Evolutionary conservation across 164 flowering plant genomes (phyloP), one percentile per base, ranked within the genome.

Genomic region (Sextonia rubra): DNA sequence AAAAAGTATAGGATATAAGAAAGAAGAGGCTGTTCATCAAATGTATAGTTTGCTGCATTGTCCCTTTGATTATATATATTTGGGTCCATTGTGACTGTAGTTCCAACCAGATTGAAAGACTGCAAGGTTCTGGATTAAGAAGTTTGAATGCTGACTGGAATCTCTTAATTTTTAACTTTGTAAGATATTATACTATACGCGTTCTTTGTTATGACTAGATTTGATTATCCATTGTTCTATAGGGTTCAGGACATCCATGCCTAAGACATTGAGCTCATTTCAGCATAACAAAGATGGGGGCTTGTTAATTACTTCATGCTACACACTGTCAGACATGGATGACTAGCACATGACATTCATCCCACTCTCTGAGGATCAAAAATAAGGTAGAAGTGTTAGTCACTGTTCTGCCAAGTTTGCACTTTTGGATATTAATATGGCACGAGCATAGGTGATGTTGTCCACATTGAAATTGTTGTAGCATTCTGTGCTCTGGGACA

Each of bases 321-420:
- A 83, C 73, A 73, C 99, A 94, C 77, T 91, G 97, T 80, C 97
- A 94, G 73, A 92, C 93, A 52, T 87, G 86, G 89, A 80, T 82
- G 77, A 68, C 85, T 69, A 79, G 75, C 76, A 95, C 98, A 71
- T 93, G 99, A 94, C 96, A 93, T 82, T 86, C 94, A 52, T 83
- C 85, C 8, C 73, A 24, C 71, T 91, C 97, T 80, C 94, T 97
- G n/a, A 89, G 85, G 80, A 82, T 95, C 76, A 76, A 85, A 76
- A 80, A 86, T 67, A 88, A 82, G 95, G 98, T 92, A 77, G 20
- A 8, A 55, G 17, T 27, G 67, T 20, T 64, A 47, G 1, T 27
- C 17, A 52, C 12, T 20, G 5, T 2, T 52, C n/a, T 52, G n/a
- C n/a, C 58, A 52, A 15, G 14, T 15, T 52, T 52, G 58, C 58